Percentiles rank a stretch among this genome's conserved stretches.
phyloP scores from a whole-genome alignment of 1,284 basidiomycete genomes.

The Sporisorium reilianum region DNA sequence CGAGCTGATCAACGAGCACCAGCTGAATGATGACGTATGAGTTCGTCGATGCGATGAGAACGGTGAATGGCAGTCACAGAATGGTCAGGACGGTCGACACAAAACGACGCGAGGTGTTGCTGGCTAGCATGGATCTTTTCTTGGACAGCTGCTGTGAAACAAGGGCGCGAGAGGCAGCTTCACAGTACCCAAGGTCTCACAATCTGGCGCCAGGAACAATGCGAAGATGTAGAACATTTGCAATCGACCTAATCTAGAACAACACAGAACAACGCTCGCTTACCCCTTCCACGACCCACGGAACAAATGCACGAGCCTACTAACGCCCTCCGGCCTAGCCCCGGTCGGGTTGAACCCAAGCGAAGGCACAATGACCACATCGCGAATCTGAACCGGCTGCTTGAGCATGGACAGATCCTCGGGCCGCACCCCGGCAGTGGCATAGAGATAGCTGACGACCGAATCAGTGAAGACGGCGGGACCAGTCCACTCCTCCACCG shows the following conservation, averaged over 20 bases:
- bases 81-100: no score
- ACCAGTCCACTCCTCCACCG: slow-evolving; percentile 53
- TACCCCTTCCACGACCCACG: slow-evolving; percentile 47
- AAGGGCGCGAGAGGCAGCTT: no score
- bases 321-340: slow-evolving; percentile 11
- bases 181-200: no score
- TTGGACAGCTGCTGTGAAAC: no score
- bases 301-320: slow-evolving; percentile 48
- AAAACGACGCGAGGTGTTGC: no score
- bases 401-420: slow-evolving; percentile 37
- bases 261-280: background rate
- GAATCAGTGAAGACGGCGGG: slow-evolving; percentile 50
- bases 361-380: slow-evolving; percentile 43
- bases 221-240: background rate
- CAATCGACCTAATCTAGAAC: background rate
- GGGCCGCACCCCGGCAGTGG: slow-evolving; percentile 42
- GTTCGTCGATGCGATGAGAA: no score
- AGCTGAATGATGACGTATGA: no score
- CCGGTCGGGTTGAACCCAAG: slow-evolving; percentile 33
- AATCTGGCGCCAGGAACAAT: no score
- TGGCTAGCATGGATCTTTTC: no score
- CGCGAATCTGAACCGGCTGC: slow-evolving; percentile 47
- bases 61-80: no score
- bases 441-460: slow-evolving; percentile 47
- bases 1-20: no score